Base-by-base conservation (phyloP, 371 early-diverging fungal genomes). In the Synchytrium microbalum region DNA sequence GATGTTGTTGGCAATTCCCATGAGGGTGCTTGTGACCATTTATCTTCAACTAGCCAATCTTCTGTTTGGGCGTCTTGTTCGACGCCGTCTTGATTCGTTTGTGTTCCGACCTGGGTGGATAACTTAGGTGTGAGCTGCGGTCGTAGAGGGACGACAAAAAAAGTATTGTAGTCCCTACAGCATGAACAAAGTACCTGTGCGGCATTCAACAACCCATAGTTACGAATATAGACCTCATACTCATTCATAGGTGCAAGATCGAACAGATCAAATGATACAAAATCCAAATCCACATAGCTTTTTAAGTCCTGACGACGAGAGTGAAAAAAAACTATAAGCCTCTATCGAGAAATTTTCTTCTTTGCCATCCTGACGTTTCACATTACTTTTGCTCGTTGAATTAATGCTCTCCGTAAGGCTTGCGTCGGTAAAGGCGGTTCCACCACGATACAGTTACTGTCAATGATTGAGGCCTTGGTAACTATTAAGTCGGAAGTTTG, bases 161-260 rank as follows among this genome's bases (percentile, higher is more conserved):
- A 51, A 57, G 27, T 57, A 14, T 13, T 13, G 13, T 16, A 24
- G 13, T 13, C 13, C 13, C 28, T 14, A 59, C 23, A 16, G 23
- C 56, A 23, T 28, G 14, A 14, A 26, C 60, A 13, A n/a, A 30
- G 53, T 56, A 73, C 75, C 65, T 78, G 79, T 0, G 65, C 54
- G 2, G 76, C 57, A 59, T 76, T 76, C 8, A 72, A 70, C 5
- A 60, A 54, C 10, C 79, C 79, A 58, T 66, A 80, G 54, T 67
- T 77, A 10, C 80, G 72, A 52, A 80, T 75, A 62, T 78, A 80
- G 16, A 77, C 66, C 57, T 80, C 80, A 64, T 80, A 80, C 58
- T 76, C 76, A 38, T 71, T 75, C 65, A 80, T 30, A 2, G 80
- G 80, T 1, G 69, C 29, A 55, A 73, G 60, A 51, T 80, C 77